phyloP scores from a whole-genome alignment of 176 grass and related monocot genomes.

The Pharus latifolius region DNA sequence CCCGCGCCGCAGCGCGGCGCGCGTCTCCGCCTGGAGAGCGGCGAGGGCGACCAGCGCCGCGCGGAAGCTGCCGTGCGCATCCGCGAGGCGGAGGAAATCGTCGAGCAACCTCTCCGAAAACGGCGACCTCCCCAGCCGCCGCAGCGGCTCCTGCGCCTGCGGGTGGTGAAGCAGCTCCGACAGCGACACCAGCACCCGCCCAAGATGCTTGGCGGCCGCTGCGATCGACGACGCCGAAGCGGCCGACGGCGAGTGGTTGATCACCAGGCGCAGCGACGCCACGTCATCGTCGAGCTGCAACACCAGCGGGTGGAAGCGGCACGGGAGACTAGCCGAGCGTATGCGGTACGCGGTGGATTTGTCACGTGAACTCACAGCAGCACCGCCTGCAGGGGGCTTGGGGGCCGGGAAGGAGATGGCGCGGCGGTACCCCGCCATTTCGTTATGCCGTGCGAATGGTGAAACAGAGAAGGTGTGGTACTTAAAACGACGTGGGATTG shows the following conservation, averaged over 20 bases:
- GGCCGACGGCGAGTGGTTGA: background rate
- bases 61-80: conserved; percentile 49
- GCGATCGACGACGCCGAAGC: conserved; percentile 13
- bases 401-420: conserved; percentile 48
- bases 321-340: conserved; percentile 62
- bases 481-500: background rate
- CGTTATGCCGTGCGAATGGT: background rate
- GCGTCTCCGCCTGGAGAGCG: conserved; percentile 11
- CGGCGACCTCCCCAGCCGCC: background rate
- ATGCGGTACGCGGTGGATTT: conserved; percentile 39
- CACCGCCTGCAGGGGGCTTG: background rate
- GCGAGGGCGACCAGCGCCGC: conserved; percentile 17
- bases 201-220: conserved; percentile 23
- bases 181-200: conserved; percentile 28
- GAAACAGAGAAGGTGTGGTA: background rate
- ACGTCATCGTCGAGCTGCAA: conserved; percentile 62
- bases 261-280: conserved; percentile 38
- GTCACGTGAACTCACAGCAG: background rate
- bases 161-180: conserved; percentile 44
- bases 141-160: conserved; percentile 45
- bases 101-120: conserved; percentile 32
- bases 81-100: conserved; percentile 45
- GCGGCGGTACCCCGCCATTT: conserved; percentile 40
- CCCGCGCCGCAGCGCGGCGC: conserved; percentile 24
- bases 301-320: conserved; percentile 75